Percentiles rank a stretch among this genome's conserved stretches.
Conservation (phyloP, 371 early-diverging fungal genomes). For the Smittium culicis region DNA sequence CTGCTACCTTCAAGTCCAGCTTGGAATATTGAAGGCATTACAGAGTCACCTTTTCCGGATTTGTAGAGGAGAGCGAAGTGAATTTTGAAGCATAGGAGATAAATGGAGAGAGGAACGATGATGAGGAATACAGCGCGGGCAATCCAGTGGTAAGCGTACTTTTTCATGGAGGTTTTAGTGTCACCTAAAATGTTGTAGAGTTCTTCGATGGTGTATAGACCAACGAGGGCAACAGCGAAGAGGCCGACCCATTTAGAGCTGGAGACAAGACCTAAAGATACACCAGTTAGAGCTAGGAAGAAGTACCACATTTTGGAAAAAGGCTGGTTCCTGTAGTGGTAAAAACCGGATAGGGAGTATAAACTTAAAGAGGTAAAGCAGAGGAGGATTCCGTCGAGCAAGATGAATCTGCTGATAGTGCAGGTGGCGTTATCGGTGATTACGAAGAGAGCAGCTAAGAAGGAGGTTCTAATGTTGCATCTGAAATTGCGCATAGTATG, state of each 20-base stretch:
- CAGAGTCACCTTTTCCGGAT: conserved; percentile 90
- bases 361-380: conserved; percentile 79
- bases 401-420: conserved; percentile 88
- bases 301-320: conserved; percentile 75
- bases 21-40: conserved; percentile 98
- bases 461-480: conserved; percentile 42
- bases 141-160: conserved; percentile 60
- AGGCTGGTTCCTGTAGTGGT: conserved; percentile 52
- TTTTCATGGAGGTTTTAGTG: conserved; percentile 46
- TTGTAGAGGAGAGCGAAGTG: conserved; percentile 86
- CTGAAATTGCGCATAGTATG: conserved; percentile 67
- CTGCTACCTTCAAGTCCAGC: conserved; percentile 75
- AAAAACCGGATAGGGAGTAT: conserved; percentile 60
- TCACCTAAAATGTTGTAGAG: conserved; percentile 89
- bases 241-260: conserved; percentile 99
- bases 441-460: conserved; percentile 64
- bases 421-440: conserved; percentile 75
- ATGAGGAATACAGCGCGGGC: conserved; percentile 72
- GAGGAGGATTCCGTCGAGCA: conserved; percentile 95
- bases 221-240: conserved; percentile 88
- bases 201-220: conserved; percentile 86
- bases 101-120: conserved; percentile 71
- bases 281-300: conserved; percentile 79
- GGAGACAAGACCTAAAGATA: conserved; percentile 76
- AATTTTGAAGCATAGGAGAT: conserved; percentile 72